Conservation (phyloP, 768 basidiomycete genomes). For the Trametes cinnabarina region DNA sequence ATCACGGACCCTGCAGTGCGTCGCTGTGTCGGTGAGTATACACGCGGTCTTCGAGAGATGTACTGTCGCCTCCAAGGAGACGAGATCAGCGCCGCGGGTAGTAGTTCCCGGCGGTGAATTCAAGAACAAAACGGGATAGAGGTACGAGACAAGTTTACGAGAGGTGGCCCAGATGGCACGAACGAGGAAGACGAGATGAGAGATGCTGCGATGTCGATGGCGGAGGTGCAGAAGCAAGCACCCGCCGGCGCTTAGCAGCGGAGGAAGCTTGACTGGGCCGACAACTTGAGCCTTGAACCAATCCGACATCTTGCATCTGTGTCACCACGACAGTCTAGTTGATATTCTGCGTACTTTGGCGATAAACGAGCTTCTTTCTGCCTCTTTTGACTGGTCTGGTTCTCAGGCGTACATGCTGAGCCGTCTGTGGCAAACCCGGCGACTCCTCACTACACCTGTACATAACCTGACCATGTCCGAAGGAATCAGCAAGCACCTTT, state of each 20-base stretch:
- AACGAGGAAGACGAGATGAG: background rate
- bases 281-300: background rate
- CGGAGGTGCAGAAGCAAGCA: background rate
- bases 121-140: background rate
- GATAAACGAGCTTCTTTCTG: background rate
- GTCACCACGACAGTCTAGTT: background rate
- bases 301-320: background rate
- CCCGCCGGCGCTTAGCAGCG: background rate
- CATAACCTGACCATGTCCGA: constrained; percentile 11
- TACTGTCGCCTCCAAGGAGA: too few relatives aligned
- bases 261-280: background rate
- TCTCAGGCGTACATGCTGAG: constrained; percentile 2
- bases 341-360: background rate
- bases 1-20: background rate
- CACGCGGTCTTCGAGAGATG: background rate
- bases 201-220: background rate
- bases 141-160: background rate
- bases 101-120: background rate
- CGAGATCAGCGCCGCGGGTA: too few relatives aligned
- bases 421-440: constrained; percentile 8
- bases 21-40: background rate
- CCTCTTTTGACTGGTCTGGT: background rate
- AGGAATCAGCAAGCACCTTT: constrained; percentile 34
- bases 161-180: background rate
- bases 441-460: constrained; percentile 7